phyloP scores from a whole-genome alignment of 371 early-diverging fungal species.

The Actinomortierella wolfii region DNA sequence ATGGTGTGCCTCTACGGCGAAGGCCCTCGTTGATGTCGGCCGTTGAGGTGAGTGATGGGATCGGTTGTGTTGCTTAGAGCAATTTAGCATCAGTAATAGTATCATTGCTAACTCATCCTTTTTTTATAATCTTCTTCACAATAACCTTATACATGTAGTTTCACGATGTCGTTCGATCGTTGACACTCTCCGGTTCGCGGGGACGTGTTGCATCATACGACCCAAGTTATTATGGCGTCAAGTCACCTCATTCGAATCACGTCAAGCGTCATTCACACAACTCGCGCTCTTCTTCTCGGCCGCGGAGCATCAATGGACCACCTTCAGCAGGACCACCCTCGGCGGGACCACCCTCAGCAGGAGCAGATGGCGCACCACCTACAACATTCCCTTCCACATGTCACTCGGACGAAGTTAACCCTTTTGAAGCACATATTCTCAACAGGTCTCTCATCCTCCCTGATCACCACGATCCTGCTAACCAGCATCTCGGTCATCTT shows the following conservation, averaged over 20 bases:
- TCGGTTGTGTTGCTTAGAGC: no score
- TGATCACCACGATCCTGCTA: slow-evolving; percentile 25
- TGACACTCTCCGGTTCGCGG: slow-evolving; percentile 37
- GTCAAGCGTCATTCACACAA: no score
- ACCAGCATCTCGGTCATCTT: slow-evolving; percentile 29
- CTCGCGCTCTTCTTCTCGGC: no score
- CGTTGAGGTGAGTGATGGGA: slow-evolving; percentile 15
- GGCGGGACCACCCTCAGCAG: no score
- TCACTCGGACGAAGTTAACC: slow-evolving; percentile 1
- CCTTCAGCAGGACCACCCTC: no score
- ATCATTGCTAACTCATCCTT: no score
- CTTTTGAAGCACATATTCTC: slow-evolving; percentile 5
- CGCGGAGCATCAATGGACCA: no score
- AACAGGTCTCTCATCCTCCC: slow-evolving; percentile 36
- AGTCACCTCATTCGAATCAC: slow-evolving; percentile 10
- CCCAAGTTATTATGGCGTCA: slow-evolving; percentile 39
- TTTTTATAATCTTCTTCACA: background rate
- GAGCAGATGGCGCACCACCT: no score
- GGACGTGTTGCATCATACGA: slow-evolving; percentile 32
- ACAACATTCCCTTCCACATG: no score
- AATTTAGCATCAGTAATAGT: no score
- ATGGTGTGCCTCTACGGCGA: slow-evolving; percentile 22
- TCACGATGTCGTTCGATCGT: slow-evolving; percentile 40
- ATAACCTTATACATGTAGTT: slow-evolving; percentile 11
- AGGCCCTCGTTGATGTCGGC: slow-evolving; percentile 36